Conservation (phyloP, 345 rosid genomes). For the Raphanus raphanistrum region DNA sequence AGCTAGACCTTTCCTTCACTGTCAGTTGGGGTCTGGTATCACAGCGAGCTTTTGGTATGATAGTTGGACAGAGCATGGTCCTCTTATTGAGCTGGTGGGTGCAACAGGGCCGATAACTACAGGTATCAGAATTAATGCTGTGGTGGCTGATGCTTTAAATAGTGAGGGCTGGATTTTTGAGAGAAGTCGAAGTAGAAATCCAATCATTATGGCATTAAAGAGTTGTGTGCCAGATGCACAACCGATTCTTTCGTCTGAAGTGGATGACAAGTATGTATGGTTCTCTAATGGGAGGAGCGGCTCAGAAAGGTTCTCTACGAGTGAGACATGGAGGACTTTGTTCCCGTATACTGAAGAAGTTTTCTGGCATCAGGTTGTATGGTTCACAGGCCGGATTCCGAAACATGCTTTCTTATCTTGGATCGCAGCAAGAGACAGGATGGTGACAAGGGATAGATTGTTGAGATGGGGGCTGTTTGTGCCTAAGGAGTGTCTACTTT, state of each 20-base stretch:
- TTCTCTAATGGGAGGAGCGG: no score
- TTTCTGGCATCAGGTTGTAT: background rate
- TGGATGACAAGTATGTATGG: no score
- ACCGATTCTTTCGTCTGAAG: no score
- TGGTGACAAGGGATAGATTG: background rate
- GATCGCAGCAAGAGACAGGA: background rate
- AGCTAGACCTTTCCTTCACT: background rate
- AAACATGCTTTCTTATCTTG: background rate
- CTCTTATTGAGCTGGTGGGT: background rate
- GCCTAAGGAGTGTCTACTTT: background rate
- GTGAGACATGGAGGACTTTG: no score
- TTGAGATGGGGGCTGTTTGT: background rate
- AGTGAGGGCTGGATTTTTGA: no score
- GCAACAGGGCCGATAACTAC: background rate
- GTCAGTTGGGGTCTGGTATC: background rate
- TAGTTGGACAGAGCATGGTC: background rate
- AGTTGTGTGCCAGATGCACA: no score
- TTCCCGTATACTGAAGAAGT: no score
- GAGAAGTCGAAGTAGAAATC: no score
- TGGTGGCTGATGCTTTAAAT: no score
- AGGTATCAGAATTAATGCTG: no score
- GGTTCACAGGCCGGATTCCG: background rate
- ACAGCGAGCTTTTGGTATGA: background rate
- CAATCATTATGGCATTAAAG: no score
- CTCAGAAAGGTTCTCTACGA: no score